phyloP scores from a whole-genome alignment of 1,284 basidiomycete species.

The Takashimella tepidaria region DNA sequence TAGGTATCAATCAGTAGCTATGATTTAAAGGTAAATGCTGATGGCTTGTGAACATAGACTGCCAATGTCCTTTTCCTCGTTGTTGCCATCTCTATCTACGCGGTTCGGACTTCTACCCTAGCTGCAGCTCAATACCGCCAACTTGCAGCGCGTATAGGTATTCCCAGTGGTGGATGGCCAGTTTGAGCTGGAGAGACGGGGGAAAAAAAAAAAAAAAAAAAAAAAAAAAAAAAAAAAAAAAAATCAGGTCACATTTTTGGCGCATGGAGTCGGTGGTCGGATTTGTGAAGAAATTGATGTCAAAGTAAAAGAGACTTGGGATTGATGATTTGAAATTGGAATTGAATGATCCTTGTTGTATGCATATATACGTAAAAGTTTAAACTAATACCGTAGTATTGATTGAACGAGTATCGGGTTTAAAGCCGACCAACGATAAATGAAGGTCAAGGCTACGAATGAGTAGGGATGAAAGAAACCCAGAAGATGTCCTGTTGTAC shows the following conservation, averaged over 20 bases:
- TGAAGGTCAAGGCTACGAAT: not conserved
- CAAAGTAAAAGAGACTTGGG: not conserved
- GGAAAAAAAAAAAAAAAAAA: not conserved
- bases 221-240: not conserved
- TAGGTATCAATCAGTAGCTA: not conserved
- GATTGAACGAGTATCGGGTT: no score
- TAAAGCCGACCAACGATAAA: no score
- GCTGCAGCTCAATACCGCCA: slow-evolving; percentile 68
- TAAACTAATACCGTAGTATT: no score
- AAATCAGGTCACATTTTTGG: not conserved
- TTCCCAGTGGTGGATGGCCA: slow-evolving; percentile 34
- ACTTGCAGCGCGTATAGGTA: slow-evolving; percentile 70
- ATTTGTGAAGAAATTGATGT: not conserved
- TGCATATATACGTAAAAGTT: slow-evolving; percentile 16
- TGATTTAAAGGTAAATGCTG: not conserved
- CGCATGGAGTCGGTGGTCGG: not conserved
- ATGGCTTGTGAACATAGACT: slow-evolving; percentile 27
- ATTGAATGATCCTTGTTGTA: slow-evolving; percentile 14
- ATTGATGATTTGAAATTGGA: not conserved
- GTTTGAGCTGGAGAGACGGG: not conserved
- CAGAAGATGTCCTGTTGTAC: not conserved
- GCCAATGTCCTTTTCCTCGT: slow-evolving; percentile 67
- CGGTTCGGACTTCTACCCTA: slow-evolving; percentile 62
- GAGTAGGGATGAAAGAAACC: not conserved
- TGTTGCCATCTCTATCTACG: slow-evolving; percentile 60